Evolutionary conservation across 352 stramenopile genomes (phyloP), one percentile per base, ranked within the genome.

Genomic region (Pythium sukuiense): DNA sequence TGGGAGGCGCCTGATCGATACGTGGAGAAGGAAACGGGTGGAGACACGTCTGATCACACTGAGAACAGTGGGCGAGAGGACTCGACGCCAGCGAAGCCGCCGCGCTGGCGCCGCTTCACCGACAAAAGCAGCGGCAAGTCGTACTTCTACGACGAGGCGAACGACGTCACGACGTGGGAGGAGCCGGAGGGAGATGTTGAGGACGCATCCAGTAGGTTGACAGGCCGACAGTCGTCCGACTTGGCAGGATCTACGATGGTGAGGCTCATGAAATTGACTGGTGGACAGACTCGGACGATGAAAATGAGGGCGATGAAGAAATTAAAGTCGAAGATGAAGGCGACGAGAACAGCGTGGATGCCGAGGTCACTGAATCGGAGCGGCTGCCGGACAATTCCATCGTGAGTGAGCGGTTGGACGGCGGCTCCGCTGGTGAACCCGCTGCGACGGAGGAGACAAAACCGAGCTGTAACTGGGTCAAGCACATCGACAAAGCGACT

Each of bases 61-160:
- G 24, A 56, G 24, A 37, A 26, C 48, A 20, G 45, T 52, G 32
- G 16, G 27, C 46, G 43, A 12, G 32, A 14, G 0, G 41, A 32
- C 32, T 55, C 46, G 35, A 43, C 26, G 59, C 63, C 57, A 11
- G 11, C 64, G 20, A 74, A 76, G 39, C 53, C 55, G 16, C 55
- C 74, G 6, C 59, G 74, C 9, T 96, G 87, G 87, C 73, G 78
- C 41, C 73, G 80, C 62, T 90, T 77, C 62, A 62, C 79, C 35
- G 88, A 93, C 67, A 81, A 93, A 11, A 77, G 70, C 55, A 81
- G 71, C 12, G 78, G 76, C 12, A 77, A 74, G 37, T 58, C 64
- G 11, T 96, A 96, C 49, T 96, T 88, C 53, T 84, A 89, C 76
- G 85, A 96, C 65, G 71, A 89, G 67, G 72, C 68, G 5, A 93